These are phyloP conservation scores for Eimeria sp. DNA, from an alignment of 169 alveolate species.

Conservation along the genomic window DNA sequence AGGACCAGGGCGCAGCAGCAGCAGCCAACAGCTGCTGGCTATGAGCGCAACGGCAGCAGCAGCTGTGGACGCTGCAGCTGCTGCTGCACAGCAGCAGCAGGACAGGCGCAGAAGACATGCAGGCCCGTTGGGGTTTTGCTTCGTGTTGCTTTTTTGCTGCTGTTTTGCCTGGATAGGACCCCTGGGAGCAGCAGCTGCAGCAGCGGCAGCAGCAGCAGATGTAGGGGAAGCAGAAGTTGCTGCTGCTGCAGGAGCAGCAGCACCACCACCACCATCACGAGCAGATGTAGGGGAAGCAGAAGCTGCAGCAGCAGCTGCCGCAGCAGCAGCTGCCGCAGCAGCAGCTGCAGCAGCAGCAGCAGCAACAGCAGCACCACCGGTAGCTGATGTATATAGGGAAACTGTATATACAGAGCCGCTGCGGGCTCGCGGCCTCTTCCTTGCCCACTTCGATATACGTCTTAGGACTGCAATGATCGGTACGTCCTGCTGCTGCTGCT, in stretches of 20 bases:
- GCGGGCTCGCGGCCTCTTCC: slow-evolving; percentile 19
- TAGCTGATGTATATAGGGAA: slow-evolving; percentile 12
- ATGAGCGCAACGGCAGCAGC: not conserved
- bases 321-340: slow-evolving; percentile 7
- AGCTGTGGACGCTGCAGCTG: not conserved
- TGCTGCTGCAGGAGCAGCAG: not conserved
- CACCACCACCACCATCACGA: not conserved
- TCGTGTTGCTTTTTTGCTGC: slow-evolving; percentile 37
- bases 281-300: not conserved
- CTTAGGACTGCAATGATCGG: not conserved
- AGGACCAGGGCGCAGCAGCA: not conserved
- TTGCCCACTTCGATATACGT: slow-evolving; percentile 24
- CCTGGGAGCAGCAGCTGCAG: slow-evolving; percentile 16
- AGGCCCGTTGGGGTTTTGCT: not conserved
- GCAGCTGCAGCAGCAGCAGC: not conserved
- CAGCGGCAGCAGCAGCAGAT: not conserved
- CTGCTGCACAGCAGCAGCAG: slow-evolving; percentile 10
- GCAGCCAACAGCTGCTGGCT: slow-evolving; percentile 35
- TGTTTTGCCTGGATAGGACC: not conserved
- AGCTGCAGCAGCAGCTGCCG: not conserved
- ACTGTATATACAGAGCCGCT: slow-evolving; percentile 34
- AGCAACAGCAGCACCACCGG: not conserved
- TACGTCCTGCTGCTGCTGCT: slow-evolving; percentile 38
- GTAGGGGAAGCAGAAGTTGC: too few relatives aligned
- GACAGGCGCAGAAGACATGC: not conserved